phyloP scores from a whole-genome alignment of 1,284 basidiomycete genomes.

The Tremellales sp. region DNA sequence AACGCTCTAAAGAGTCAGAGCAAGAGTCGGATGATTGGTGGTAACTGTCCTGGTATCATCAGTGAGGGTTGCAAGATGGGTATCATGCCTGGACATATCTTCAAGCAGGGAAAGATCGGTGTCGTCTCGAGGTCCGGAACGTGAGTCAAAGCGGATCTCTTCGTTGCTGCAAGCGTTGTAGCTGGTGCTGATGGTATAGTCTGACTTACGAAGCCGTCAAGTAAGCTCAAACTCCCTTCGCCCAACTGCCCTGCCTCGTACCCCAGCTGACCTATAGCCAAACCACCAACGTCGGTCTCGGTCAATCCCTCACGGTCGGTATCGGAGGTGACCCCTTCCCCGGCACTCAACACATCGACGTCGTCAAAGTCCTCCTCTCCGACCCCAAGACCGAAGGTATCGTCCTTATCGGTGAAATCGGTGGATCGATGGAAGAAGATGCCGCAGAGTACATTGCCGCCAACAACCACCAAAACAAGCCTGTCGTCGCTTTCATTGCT shows the following conservation, averaged over 20 bases:
- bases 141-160: conserved; percentile 20
- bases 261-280: conserved; percentile 72
- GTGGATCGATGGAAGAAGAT: conserved; percentile 98
- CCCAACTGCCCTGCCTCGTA: conserved; percentile 49
- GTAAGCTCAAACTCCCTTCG: conserved; percentile 23
- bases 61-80: conserved; percentile 99
- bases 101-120: conserved; percentile 90
- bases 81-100: conserved; percentile 98
- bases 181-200: conserved; percentile 11
- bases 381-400: conserved; percentile 93
- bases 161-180: background rate
- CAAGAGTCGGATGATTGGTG: conserved; percentile 86
- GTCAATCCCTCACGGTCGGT: conserved; percentile 93
- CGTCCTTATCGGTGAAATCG: conserved; percentile 98
- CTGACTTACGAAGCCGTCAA: conserved; percentile 51
- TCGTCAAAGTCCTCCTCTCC: conserved; percentile 92
- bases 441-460: conserved; percentile 92
- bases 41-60: conserved; percentile 97
- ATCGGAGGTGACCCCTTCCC: conserved; percentile 98
- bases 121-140: conserved; percentile 98
- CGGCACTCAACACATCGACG: conserved; percentile 84
- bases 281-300: conserved; percentile 92
- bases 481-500: conserved; percentile 97
- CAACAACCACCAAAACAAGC: conserved; percentile 94
- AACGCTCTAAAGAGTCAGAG: conserved; percentile 91